Conservation (phyloP, 352 stramenopile genomes). For the Globisporangium viniferum region DNA sequence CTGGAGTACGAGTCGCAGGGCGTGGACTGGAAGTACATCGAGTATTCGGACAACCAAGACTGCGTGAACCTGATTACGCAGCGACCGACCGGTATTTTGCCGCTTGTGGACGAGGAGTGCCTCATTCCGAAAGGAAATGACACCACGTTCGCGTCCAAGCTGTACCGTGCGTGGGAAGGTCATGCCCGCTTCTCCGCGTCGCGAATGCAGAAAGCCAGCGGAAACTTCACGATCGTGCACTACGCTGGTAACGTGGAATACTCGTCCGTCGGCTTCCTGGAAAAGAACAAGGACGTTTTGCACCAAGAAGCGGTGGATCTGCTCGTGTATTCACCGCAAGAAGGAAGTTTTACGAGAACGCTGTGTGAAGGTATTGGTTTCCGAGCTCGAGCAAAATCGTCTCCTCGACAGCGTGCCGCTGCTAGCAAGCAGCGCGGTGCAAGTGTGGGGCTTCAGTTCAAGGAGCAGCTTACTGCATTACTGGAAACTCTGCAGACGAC, state of each 20-base stretch:
- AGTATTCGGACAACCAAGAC: slow-evolving; percentile 86
- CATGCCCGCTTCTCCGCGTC: slow-evolving; percentile 69
- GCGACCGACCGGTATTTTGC: slow-evolving; percentile 75
- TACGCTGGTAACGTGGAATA: slow-evolving; percentile 84
- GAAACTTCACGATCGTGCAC: slow-evolving; percentile 76
- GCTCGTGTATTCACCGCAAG: slow-evolving; percentile 61
- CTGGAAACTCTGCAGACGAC: slow-evolving; percentile 70
- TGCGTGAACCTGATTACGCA: slow-evolving; percentile 90
- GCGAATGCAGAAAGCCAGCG: slow-evolving; percentile 70
- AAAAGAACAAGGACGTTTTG: slow-evolving; percentile 87
- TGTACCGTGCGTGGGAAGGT: slow-evolving; percentile 64
- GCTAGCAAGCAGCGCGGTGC: slow-evolving; percentile 65
- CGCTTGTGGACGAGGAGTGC: slow-evolving; percentile 88
- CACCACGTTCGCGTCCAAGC: slow-evolving; percentile 75
- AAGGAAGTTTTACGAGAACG: slow-evolving; percentile 71
- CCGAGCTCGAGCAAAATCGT: slow-evolving; percentile 48
- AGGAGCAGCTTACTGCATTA: slow-evolving; percentile 73
- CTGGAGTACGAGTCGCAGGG: slow-evolving; percentile 81
- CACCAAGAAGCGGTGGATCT: slow-evolving; percentile 82
- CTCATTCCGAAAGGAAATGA: slow-evolving; percentile 84
- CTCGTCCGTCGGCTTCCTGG: slow-evolving; percentile 65
- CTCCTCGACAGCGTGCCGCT: slow-evolving; percentile 47
- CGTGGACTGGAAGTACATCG: slow-evolving; percentile 83
- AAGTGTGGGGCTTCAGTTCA: slow-evolving; percentile 86
- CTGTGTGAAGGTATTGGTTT: slow-evolving; percentile 66